A percentile compares a stretch with the other conserved stretches of the same genome.
phyloP scores from a whole-genome alignment of 1,139 yeast genomes.

The Suhomyces bokatorum region DNA sequence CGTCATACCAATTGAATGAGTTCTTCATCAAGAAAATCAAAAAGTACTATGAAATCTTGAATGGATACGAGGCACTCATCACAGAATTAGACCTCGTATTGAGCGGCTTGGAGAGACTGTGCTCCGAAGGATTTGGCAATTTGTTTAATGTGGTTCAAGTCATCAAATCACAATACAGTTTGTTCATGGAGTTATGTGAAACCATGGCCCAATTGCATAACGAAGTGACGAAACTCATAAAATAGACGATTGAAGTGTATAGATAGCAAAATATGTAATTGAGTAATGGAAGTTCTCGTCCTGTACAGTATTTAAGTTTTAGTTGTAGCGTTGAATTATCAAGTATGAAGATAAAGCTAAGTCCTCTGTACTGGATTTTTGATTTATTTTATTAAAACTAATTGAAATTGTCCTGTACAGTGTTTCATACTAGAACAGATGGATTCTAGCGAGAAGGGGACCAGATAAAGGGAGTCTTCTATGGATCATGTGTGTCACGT shows the following conservation, averaged over 20 bases:
- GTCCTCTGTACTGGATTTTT: too few species aligned
- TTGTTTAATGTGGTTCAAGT: constrained; percentile 62
- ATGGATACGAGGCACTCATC: constrained; percentile 74
- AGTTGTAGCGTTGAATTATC: too few species aligned
- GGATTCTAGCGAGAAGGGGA: too few species aligned
- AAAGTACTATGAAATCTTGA: constrained; percentile 63
- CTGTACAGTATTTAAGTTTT: too few species aligned
- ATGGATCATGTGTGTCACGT: too few species aligned
- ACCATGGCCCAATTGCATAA: constrained; percentile 87
- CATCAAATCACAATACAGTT: constrained; percentile 74
- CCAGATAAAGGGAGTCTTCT: too few species aligned
- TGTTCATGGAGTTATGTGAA: constrained; percentile 91
- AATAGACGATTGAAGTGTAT: constrained; percentile 3
- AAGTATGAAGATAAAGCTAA: too few species aligned
- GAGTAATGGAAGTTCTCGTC: too few species aligned
- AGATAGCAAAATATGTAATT: neutral
- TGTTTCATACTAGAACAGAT: too few species aligned
- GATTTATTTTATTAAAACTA: too few species aligned
- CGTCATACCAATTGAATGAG: constrained; percentile 50
- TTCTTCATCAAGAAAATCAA: constrained; percentile 57
- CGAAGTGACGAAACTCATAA: constrained; percentile 39
- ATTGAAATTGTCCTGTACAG: too few species aligned
- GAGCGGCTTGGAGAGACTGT: constrained; percentile 44
- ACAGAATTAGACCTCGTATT: constrained; percentile 62
- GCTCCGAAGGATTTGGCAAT: constrained; percentile 51